A percentile compares a stretch with the other conserved stretches of the same genome.
Conservation (phyloP, 2,329 filamentous ascomycete species). For the Verticillium zaregamsianum region DNA sequence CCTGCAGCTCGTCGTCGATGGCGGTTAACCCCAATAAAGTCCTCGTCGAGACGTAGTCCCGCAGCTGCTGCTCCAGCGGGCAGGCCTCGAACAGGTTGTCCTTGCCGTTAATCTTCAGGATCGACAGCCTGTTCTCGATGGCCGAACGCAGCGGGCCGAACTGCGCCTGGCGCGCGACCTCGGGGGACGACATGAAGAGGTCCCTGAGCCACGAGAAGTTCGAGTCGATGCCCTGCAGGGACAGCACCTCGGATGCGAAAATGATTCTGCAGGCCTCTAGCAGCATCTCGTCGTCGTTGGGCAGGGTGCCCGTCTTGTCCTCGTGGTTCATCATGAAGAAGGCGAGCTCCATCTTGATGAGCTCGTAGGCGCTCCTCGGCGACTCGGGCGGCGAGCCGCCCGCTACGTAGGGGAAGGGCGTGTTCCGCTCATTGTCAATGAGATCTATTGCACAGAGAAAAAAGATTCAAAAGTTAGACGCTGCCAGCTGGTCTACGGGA, state of each 20-base stretch:
- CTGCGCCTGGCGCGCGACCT: constrained; percentile 37
- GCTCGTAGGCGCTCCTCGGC: constrained; percentile 55
- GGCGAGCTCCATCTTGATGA: constrained; percentile 54
- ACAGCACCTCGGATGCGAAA: constrained; percentile 47
- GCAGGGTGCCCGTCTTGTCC: constrained; percentile 33
- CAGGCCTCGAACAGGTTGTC: constrained; percentile 53
- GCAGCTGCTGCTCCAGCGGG: constrained; percentile 50
- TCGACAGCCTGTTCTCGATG: constrained; percentile 41
- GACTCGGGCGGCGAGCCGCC: constrained; percentile 37
- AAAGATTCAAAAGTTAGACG: constrained; percentile 34
- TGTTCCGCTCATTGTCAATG: constrained; percentile 59
- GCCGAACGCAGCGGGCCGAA: constrained; percentile 43
- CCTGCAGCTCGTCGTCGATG: constrained; percentile 56
- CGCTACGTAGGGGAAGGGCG: constrained; percentile 49
- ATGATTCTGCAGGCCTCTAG: constrained; percentile 57
- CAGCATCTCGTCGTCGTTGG: constrained; percentile 50
- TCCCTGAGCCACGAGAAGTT: constrained; percentile 54
- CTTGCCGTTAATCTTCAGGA: constrained; percentile 54
- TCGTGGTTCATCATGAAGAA: constrained; percentile 44
- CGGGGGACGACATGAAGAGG: constrained; percentile 47
- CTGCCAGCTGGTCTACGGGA: constrained; percentile 30
- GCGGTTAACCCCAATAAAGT: constrained; percentile 52
- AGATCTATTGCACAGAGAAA: constrained; percentile 40
- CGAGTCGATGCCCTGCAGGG: constrained; percentile 31
- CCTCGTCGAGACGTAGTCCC: constrained; percentile 48